Conservation (phyloP, 1,284 basidiomycete species). For the Gymnopus androsaceus region DNA sequence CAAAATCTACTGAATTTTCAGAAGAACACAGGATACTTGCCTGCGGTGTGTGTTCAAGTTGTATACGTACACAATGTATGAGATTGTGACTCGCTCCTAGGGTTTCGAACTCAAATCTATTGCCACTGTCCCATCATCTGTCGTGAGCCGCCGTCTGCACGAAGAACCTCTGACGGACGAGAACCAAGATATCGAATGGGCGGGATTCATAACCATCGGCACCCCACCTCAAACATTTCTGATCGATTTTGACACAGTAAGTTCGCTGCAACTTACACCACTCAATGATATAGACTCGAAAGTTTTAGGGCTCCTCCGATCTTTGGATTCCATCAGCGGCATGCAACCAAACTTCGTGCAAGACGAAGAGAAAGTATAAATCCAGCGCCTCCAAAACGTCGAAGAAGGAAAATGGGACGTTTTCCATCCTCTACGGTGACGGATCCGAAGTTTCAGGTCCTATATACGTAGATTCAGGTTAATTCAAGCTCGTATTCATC, state of each 20-base stretch:
- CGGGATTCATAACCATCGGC: constrained; percentile 33
- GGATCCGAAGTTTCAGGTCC: constrained; percentile 52
- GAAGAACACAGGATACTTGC: too few relatives aligned
- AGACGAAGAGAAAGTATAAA: constrained; percentile 29
- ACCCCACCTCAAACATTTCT: constrained; percentile 27
- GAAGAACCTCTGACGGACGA: constrained; percentile 25
- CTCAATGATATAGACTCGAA: too few relatives aligned
- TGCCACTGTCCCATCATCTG: constrained; percentile 16
- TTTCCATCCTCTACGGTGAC: constrained; percentile 55
- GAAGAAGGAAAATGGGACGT: constrained; percentile 32
- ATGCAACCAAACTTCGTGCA: constrained; percentile 33
- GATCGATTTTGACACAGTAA: constrained; percentile 43
- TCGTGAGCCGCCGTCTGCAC: constrained; percentile 21
- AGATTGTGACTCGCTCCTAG: too few relatives aligned
- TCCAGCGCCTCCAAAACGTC: constrained; percentile 38
- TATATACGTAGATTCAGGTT: too few relatives aligned
- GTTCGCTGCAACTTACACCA: too few relatives aligned
- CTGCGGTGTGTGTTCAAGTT: too few relatives aligned
- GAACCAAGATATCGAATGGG: constrained; percentile 25
- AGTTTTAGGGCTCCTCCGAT: constrained; percentile 25
- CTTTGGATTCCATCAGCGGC: constrained; percentile 27
- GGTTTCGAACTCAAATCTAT: constrained; percentile 20
- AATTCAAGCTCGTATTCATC: too few relatives aligned
- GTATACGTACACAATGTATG: too few relatives aligned
- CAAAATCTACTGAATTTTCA: too few relatives aligned